Conservation (phyloP, 140 eudicot genomes). For the Stevia rebaudiana region DNA sequence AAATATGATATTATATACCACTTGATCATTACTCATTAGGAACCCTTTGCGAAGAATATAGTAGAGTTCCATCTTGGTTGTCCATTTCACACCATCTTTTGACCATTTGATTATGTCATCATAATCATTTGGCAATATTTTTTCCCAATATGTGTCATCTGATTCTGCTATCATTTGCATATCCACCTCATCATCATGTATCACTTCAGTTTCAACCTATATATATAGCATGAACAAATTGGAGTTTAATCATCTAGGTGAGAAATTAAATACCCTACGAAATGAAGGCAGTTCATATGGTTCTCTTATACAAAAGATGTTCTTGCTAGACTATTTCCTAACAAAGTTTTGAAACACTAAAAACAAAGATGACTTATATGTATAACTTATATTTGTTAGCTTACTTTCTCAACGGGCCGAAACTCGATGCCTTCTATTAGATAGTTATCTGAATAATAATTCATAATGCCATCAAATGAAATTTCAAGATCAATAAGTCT, state of each 20-base stretch:
- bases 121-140: not conserved
- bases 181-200: too few relatives aligned
- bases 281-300: too few relatives aligned
- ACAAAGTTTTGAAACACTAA: not conserved
- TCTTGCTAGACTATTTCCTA: not conserved
- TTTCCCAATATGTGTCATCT: conserved; percentile 3
- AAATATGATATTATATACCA: not conserved
- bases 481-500: not conserved
- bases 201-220: too few relatives aligned
- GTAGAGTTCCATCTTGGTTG: conserved; percentile 8
- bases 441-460: not conserved
- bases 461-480: not conserved
- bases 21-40: not conserved
- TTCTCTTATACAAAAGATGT: not conserved
- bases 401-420: conserved; percentile 13
- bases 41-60: conserved; percentile 12
- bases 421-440: conserved; percentile 10
- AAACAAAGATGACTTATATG: not conserved
- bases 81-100: conserved; percentile 1
- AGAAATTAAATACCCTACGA: not conserved
- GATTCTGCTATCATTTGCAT: not conserved
- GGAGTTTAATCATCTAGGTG: too few relatives aligned
- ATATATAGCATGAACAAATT: too few relatives aligned
- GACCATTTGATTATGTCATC: conserved; percentile 10
- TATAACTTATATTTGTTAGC: not conserved